A percentile compares a stretch with the other conserved stretches of the same genome.
phyloP scores from a whole-genome alignment of 192 early-diverging fungal genomes.

The Lobosporangium transversale region DNA sequence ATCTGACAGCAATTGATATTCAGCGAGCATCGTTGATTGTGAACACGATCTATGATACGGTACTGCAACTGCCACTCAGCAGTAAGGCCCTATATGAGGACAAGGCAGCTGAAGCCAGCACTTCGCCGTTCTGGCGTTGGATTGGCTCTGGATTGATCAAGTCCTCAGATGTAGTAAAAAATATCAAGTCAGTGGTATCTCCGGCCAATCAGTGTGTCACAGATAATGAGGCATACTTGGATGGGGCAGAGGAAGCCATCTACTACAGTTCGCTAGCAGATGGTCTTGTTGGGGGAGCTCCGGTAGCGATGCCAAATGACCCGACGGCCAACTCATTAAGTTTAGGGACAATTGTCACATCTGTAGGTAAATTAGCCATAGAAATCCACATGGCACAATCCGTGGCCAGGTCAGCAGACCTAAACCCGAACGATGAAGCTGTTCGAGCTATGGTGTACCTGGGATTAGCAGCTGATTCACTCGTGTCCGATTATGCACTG shows the following conservation, averaged over 20 bases:
- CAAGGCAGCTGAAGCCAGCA: too few species aligned
- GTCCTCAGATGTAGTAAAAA: slow-evolving; percentile 6
- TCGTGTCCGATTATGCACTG: not conserved
- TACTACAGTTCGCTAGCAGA: slow-evolving; percentile 28
- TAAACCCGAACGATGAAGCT: slow-evolving; percentile 6
- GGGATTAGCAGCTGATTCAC: slow-evolving; percentile 9
- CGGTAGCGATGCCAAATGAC: slow-evolving; percentile 1
- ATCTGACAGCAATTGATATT: slow-evolving; percentile 8
- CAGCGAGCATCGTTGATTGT: slow-evolving; percentile 16
- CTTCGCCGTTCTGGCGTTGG: slow-evolving; percentile 16
- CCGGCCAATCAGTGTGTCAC: slow-evolving; percentile 9
- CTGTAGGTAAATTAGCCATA: slow-evolving; percentile 21
- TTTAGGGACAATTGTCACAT: slow-evolving; percentile 15
- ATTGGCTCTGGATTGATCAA: slow-evolving; percentile 21
- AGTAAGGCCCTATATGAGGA: slow-evolving; percentile 10
- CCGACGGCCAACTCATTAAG: slow-evolving; percentile 13
- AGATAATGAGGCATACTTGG: slow-evolving; percentile 5
- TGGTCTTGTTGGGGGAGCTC: slow-evolving; percentile 18
- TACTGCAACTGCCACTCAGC: slow-evolving; percentile 12
- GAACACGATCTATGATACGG: slow-evolving; percentile 40
- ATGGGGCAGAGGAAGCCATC: slow-evolving; percentile 14
- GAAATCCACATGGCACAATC: slow-evolving; percentile 31
- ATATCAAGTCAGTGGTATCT: slow-evolving; percentile 4
- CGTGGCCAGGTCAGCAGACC: slow-evolving; percentile 16
- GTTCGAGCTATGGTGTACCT: slow-evolving; percentile 23